These are phyloP conservation scores for Mycena metata DNA, from an alignment of 768 basidiomycete species.

Conservation along the genomic window DNA sequence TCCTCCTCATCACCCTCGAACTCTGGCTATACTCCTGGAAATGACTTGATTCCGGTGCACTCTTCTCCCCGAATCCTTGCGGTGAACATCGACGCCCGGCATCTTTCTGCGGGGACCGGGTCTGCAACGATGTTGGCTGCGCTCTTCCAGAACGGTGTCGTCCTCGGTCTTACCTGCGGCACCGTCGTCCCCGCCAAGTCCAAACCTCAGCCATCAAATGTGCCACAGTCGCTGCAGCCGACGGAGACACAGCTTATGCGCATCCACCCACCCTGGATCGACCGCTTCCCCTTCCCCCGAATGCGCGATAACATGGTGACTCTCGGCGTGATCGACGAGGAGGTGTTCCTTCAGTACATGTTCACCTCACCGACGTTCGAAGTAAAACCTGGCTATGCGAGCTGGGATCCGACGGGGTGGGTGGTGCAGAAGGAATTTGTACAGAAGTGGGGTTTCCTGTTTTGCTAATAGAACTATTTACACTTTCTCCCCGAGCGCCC, in stretches of 20 bases:
- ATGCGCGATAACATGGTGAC: conserved; percentile 4
- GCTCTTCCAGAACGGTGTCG: not conserved
- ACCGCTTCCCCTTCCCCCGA: not conserved
- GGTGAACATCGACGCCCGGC: not conserved
- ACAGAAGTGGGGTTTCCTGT: not conserved
- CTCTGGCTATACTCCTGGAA: not conserved
- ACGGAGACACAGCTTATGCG: not conserved
- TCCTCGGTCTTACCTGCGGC: not conserved
- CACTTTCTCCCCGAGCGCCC: not conserved
- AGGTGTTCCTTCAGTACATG: not conserved
- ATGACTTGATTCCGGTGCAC: too few species aligned
- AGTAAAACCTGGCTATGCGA: not conserved
- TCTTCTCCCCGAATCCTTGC: too few species aligned
- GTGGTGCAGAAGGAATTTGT: not conserved
- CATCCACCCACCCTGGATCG: not conserved
- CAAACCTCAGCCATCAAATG: not conserved
- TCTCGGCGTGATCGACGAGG: not conserved
- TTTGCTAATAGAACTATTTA: not conserved
- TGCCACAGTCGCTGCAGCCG: not conserved
- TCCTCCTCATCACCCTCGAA: not conserved
- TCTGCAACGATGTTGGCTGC: not conserved
- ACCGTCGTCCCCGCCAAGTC: not conserved
- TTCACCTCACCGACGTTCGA: not conserved
- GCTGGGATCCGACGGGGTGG: not conserved
- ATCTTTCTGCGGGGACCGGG: not conserved